These are phyloP conservation scores for Scedosporium boydii DNA, from an alignment of 2,329 filamentous ascomycete species.

Conservation along the genomic window DNA sequence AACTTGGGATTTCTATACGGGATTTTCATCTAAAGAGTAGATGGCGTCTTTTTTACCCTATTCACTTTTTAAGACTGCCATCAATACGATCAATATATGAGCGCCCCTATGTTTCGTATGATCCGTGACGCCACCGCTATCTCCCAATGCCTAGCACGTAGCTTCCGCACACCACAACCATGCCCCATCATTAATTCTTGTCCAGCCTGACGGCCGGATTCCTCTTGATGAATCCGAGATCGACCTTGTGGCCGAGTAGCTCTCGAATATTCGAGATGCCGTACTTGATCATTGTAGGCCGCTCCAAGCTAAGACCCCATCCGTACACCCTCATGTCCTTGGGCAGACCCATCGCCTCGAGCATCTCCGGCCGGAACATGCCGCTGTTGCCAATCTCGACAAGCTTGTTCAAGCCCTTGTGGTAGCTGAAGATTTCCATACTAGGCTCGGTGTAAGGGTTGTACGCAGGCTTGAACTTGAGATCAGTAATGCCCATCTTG, in stretches of 20 bases:
- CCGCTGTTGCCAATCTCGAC: conserved; percentile 97
- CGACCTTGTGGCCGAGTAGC: conserved; percentile 88
- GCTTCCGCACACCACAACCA: neutral
- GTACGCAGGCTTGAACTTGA: conserved; percentile 96
- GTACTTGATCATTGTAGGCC: conserved; percentile 97
- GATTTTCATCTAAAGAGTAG: neutral
- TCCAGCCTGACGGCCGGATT: conserved; percentile 88
- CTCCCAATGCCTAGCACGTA: neutral
- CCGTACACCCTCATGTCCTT: conserved; percentile 90
- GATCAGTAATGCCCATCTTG: conserved; percentile 79
- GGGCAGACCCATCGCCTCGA: conserved; percentile 87
- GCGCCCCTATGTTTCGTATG: neutral
- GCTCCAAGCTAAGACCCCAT: conserved; percentile 83
- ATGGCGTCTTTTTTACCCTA: neutral
- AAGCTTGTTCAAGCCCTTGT: conserved; percentile 79
- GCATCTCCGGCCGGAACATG: conserved; percentile 98
- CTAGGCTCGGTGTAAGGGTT: conserved; percentile 92
- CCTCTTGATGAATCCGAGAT: conserved; percentile 82
- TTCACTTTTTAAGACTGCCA: neutral
- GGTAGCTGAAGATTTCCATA: conserved; percentile 98
- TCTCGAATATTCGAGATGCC: conserved; percentile 84
- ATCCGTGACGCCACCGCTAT: conserved; percentile 2
- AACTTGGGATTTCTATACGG: neutral
- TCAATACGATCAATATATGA: neutral
- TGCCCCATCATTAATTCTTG: conserved; percentile 51